These are phyloP conservation scores for Salix caprea DNA, from an alignment of 345 rosid genomes.

Conservation along the genomic window DNA sequence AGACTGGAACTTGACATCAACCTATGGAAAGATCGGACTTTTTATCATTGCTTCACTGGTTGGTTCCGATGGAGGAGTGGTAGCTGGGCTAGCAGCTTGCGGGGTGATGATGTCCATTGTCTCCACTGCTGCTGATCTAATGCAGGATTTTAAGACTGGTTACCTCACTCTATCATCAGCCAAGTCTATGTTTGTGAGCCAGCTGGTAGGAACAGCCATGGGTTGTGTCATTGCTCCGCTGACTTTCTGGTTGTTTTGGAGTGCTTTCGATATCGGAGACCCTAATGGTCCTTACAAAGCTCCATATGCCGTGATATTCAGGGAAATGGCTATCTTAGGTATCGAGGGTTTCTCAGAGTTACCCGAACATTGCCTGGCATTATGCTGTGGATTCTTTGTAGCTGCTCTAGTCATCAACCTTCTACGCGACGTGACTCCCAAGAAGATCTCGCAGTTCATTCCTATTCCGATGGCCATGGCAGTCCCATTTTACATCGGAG, in stretches of 20 bases:
- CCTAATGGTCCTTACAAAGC: slow-evolving; percentile 88
- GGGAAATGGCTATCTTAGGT: slow-evolving; percentile 87
- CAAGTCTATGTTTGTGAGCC: slow-evolving; percentile 89
- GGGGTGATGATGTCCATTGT: slow-evolving; percentile 92
- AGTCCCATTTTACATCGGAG: slow-evolving; percentile 81
- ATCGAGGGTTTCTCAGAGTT: slow-evolving; percentile 72
- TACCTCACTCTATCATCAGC: slow-evolving; percentile 85
- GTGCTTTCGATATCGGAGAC: slow-evolving; percentile 77
- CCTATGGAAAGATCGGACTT: slow-evolving; percentile 91
- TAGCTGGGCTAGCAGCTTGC: slow-evolving; percentile 85
- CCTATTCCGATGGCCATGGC: slow-evolving; percentile 97
- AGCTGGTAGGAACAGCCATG: slow-evolving; percentile 76
- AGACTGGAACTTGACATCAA: slow-evolving; percentile 74
- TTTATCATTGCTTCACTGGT: slow-evolving; percentile 79
- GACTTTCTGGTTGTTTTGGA: slow-evolving; percentile 87
- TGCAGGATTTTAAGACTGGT: slow-evolving; percentile 95
- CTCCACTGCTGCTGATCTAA: slow-evolving; percentile 90
- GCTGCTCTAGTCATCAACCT: slow-evolving; percentile 65
- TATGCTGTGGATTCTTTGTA: slow-evolving; percentile 66
- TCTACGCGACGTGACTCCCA: slow-evolving; percentile 61
- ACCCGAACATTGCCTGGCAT: slow-evolving; percentile 70
- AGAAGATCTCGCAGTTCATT: slow-evolving; percentile 62
- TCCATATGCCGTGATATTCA: slow-evolving; percentile 78
- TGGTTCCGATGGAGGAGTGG: slow-evolving; percentile 75
- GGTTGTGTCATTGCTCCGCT: slow-evolving; percentile 89